Base-by-base conservation (phyloP, 2,329 filamentous ascomycete genomes). In the Calonectria fujianensis region DNA sequence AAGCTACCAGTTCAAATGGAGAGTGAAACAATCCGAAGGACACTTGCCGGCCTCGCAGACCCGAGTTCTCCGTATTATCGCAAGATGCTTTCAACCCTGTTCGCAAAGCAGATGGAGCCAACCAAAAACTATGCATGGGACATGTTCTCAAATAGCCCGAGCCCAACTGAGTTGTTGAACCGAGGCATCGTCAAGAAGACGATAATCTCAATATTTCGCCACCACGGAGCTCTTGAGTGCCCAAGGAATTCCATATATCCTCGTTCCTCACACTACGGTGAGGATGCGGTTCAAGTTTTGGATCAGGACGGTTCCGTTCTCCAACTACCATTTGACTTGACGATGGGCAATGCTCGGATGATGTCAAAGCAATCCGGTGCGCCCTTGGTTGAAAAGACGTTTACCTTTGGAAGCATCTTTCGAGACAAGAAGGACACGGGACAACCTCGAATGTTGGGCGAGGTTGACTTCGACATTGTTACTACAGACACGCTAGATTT, bases 381-480 rank as follows among this genome's bases (percentile, higher is more conserved):
- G 16, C 88, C 92, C 0, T 88, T 92, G 1, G 86, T 95, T 7
- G 91, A 95, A 78, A 94, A 95, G 77, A 95, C 94, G 0, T 98
- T 95, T 84, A 92, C 94, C 0, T 98, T 99, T 83, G 96, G 96
- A 9, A 93, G 90, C 41, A 96, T 98, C 1, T 98, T 95, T 82
- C 92, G 97, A 51, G 94, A 97, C 77, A 93, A 91, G 59, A 89
- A 92, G 64, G 93, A 93, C 70, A 96, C 95, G 10, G 94, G 95
- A 2, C 94, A 98, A 79, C 97, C 97, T 9, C 90, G 91, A 72
- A 94, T 93, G 81, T 94, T 95, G 82, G 94, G 95, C 13, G 97
- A 98, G 82, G 96, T 97, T 3, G 96, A 98, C 83, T 99, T 98
- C 83, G 97, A 99, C 85, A 96, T 99, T 74, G 91, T 98, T n/a